phyloP scores from a whole-genome alignment of 2,329 filamentous ascomycete species.

The Scopulariopsis brevicaulis region DNA sequence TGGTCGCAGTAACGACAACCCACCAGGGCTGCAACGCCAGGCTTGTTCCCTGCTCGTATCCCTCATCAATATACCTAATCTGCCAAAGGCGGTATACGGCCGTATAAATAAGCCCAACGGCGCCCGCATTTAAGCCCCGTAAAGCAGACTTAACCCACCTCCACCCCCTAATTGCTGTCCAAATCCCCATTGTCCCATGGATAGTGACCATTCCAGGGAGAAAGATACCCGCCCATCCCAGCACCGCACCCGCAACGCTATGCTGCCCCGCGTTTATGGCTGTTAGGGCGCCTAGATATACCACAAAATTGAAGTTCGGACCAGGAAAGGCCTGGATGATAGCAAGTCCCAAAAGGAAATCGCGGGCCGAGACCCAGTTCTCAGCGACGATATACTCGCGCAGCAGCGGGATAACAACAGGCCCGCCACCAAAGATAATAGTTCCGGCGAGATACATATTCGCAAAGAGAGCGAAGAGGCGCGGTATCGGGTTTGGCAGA shows the following conservation, averaged over 20 bases:
- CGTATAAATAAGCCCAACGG: constrained; percentile 51
- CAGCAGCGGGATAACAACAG: constrained; percentile 53
- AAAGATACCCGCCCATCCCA: constrained; percentile 37
- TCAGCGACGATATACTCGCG: constrained; percentile 53
- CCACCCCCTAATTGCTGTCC: constrained; percentile 33
- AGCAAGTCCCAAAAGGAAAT: constrained; percentile 63
- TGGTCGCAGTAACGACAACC: constrained; percentile 43
- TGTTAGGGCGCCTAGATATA: constrained; percentile 40
- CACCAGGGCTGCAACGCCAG: constrained; percentile 50
- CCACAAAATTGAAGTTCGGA: constrained; percentile 37
- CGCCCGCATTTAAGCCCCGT: constrained; percentile 46
- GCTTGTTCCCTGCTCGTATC: constrained; percentile 35
- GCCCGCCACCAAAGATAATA: constrained; percentile 53
- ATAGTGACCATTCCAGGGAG: constrained; percentile 34
- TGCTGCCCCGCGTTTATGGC: constrained; percentile 22
- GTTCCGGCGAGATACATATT: constrained; percentile 68
- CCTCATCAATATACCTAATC: constrained; percentile 39
- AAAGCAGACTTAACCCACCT: constrained; percentile 36
- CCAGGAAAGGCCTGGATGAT: constrained; percentile 58
- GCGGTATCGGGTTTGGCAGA: constrained; percentile 22
- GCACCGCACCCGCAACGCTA: constrained; percentile 26
- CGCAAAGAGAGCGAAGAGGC: constrained; percentile 51
- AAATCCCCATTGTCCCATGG: constrained; percentile 41
- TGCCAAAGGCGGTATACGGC: constrained; percentile 53
- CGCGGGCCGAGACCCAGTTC: constrained; percentile 57